Conservation (phyloP, 805 yeast species). For the Candida pseudofarinosa region DNA sequence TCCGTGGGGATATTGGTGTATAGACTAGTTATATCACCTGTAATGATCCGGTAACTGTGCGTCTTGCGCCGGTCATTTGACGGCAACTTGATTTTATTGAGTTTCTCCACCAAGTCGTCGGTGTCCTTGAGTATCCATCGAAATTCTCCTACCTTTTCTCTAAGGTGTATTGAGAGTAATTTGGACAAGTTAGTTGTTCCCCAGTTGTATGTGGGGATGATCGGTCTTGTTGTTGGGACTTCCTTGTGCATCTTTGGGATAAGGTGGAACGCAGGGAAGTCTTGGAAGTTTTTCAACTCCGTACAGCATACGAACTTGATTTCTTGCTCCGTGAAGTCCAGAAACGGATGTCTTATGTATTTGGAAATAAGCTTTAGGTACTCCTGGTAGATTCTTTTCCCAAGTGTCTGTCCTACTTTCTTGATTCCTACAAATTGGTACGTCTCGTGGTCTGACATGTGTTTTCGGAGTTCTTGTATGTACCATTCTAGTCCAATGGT, state of each 20-base stretch:
- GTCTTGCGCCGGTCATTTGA: neutral
- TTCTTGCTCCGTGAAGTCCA: neutral
- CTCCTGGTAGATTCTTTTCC: neutral
- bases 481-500: no score
- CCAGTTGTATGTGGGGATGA: slow-evolving; percentile 2
- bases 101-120: slow-evolving; percentile 1
- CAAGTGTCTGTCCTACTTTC: neutral
- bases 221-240: slow-evolving; percentile 2
- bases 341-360: neutral
- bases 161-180: slow-evolving; percentile 1
- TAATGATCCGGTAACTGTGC: neutral
- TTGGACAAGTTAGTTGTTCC: slow-evolving; percentile 1
- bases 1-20: slow-evolving; percentile 3
- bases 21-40: slow-evolving; percentile 3
- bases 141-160: slow-evolving; percentile 1
- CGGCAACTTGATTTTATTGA: neutral
- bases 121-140: slow-evolving; percentile 1
- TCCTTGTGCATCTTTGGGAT: slow-evolving; percentile 1
- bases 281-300: neutral
- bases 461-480: no score
- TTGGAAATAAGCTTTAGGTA: neutral
- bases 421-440: neutral
- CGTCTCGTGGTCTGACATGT: neutral
- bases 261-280: slow-evolving; percentile 1
- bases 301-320: neutral